Conservation (phyloP, 108 stramenopile species). For the Licmophora abbreviata region DNA sequence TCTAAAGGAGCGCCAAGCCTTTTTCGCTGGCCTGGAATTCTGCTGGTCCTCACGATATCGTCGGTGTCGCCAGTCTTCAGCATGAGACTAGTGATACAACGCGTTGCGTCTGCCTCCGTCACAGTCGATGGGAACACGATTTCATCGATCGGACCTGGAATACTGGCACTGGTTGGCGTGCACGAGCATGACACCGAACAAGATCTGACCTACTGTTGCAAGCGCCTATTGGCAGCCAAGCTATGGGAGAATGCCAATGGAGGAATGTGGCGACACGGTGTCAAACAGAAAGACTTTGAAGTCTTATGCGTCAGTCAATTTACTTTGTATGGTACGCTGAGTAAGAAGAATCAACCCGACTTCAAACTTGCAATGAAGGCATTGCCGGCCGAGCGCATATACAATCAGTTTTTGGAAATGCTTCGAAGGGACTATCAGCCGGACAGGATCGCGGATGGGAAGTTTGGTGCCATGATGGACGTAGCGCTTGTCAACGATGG, state of each 20-base stretch:
- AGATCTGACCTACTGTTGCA: slow-evolving; percentile 71
- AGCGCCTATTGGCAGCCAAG: slow-evolving; percentile 54
- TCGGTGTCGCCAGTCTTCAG: too few relatives aligned
- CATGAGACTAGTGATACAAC: slow-evolving; percentile 80
- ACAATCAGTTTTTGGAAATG: slow-evolving; percentile 55
- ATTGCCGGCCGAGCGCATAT: slow-evolving; percentile 48
- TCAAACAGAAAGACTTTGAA: slow-evolving; percentile 58
- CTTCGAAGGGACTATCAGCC: slow-evolving; percentile 46
- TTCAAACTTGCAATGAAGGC: slow-evolving; percentile 80
- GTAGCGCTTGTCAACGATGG: slow-evolving; percentile 82
- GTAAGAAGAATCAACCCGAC: slow-evolving; percentile 82
- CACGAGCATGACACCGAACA: slow-evolving; percentile 57
- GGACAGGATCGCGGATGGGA: slow-evolving; percentile 64
- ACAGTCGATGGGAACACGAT: slow-evolving; percentile 53
- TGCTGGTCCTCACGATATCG: too few relatives aligned
- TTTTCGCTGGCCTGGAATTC: too few relatives aligned
- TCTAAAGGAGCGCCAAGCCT: too few relatives aligned
- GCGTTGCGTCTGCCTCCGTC: slow-evolving; percentile 84
- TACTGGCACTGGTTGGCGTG: slow-evolving; percentile 66
- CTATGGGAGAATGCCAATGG: slow-evolving; percentile 68
- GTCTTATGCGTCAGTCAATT: slow-evolving; percentile 81
- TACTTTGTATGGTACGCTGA: slow-evolving; percentile 73
- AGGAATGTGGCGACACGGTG: slow-evolving; percentile 63
- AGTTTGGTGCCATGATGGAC: slow-evolving; percentile 89
- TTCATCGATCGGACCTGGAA: slow-evolving; percentile 73